Conservation (phyloP, 106 monocot species). For the Posidonia australis region DNA sequence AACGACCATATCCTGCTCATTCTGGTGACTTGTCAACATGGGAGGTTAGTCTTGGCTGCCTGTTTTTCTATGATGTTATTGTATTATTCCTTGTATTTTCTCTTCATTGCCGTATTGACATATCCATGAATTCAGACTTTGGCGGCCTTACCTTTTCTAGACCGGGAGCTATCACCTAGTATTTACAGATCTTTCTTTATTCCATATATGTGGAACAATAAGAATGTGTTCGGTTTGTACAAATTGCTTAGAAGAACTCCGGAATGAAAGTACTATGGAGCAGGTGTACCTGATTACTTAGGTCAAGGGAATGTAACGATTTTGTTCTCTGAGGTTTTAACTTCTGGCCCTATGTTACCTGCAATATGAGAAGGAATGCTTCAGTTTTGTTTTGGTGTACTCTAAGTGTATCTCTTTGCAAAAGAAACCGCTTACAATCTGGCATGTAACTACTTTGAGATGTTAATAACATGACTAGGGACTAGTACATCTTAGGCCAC, state of each 20-base stretch:
- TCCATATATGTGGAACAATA: constrained; percentile 63
- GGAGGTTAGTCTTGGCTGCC: constrained; percentile 49
- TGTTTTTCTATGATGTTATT: background rate
- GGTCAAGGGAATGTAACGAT: too few species aligned
- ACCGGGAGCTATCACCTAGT: constrained; percentile 73
- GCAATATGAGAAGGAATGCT: too few species aligned
- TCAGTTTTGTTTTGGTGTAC: too few species aligned
- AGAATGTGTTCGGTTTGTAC: constrained; percentile 91
- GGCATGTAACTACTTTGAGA: too few species aligned
- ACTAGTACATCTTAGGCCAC: too few species aligned
- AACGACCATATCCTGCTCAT: constrained; percentile 56
- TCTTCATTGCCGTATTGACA: background rate
- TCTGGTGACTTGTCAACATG: constrained; percentile 75
- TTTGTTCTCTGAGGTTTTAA: too few species aligned
- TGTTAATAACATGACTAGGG: too few species aligned
- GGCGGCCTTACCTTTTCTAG: constrained; percentile 70
- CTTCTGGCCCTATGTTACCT: too few species aligned
- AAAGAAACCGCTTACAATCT: too few species aligned
- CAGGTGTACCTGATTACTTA: too few species aligned
- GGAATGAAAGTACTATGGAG: background rate
- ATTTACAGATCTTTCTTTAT: constrained; percentile 88
- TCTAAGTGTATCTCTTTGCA: too few species aligned
- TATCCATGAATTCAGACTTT: constrained; percentile 44
- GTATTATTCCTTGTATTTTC: background rate
- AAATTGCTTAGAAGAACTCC: constrained; percentile 59